phyloP scores from a whole-genome alignment of 2,329 filamentous ascomycete genomes.

The Macrophomina phaseolina region DNA sequence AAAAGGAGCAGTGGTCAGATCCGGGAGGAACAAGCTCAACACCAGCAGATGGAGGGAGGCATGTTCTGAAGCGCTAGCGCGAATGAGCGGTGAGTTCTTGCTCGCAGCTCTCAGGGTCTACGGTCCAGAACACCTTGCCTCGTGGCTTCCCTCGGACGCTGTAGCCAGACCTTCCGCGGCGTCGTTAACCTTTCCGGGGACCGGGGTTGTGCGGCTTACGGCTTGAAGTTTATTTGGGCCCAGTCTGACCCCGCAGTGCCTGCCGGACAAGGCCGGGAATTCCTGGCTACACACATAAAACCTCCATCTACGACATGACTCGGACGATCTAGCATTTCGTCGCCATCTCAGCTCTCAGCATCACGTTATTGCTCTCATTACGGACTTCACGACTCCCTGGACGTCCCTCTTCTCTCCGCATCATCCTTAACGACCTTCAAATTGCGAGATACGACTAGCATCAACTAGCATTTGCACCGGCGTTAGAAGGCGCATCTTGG shows the following conservation, averaged over 20 bases:
- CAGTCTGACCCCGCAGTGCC: slow-evolving; percentile 16
- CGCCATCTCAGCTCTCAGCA: not conserved
- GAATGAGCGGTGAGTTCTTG: not conserved
- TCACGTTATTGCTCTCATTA: not conserved
- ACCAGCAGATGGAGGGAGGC: slow-evolving; percentile 26
- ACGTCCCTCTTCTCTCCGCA: not conserved
- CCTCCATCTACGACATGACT: slow-evolving; percentile 18
- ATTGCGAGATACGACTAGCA: slow-evolving; percentile 20
- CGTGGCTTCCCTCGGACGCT: slow-evolving; percentile 7
- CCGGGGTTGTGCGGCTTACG: slow-evolving; percentile 12
- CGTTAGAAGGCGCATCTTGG: slow-evolving; percentile 13
- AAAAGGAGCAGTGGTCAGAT: slow-evolving; percentile 34
- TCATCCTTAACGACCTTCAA: not conserved
- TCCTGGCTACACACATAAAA: not conserved
- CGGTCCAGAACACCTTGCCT: not conserved
- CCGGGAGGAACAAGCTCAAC: slow-evolving; percentile 22
- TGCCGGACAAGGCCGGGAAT: slow-evolving; percentile 5
- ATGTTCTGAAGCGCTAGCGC: slow-evolving; percentile 17
- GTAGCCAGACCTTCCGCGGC: slow-evolving; percentile 19
- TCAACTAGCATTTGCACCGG: slow-evolving; percentile 24
- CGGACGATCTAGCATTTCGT: slow-evolving; percentile 2
- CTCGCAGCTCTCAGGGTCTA: slow-evolving; percentile 14
- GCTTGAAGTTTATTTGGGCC: slow-evolving; percentile 19
- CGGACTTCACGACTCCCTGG: not conserved
- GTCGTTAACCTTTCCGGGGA: slow-evolving; percentile 15